Conservation (phyloP, 2,329 filamentous ascomycete genomes). For the Fusarium beomiforme region DNA sequence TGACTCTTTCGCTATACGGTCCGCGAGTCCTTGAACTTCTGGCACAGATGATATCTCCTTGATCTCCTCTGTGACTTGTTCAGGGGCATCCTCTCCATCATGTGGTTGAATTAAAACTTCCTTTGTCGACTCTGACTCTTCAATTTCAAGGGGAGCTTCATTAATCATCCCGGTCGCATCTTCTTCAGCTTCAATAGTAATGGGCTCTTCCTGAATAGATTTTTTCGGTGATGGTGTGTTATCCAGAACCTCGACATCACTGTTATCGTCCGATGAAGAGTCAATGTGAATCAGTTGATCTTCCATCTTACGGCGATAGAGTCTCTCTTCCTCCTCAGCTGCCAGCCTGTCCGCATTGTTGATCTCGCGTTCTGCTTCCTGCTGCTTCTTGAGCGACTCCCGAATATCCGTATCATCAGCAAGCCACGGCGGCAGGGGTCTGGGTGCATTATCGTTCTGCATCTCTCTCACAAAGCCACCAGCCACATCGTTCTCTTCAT, state of each 20-base stretch:
- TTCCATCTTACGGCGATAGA: slow-evolving; percentile 54
- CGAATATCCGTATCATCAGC: slow-evolving; percentile 72
- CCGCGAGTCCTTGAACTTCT: slow-evolving; percentile 6
- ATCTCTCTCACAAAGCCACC: slow-evolving; percentile 72
- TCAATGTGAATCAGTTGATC: slow-evolving; percentile 69
- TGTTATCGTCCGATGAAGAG: slow-evolving; percentile 67
- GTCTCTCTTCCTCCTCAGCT: slow-evolving; percentile 64
- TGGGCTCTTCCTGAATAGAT: neutral
- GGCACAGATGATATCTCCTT: neutral
- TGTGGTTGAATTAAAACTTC: neutral
- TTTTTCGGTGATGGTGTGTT: slow-evolving; percentile 50
- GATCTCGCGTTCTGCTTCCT: slow-evolving; percentile 65
- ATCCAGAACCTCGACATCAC: slow-evolving; percentile 68
- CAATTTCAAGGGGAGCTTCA: neutral
- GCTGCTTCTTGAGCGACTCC: slow-evolving; percentile 68
- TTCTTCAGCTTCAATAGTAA: slow-evolving; percentile 14
- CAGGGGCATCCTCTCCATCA: neutral
- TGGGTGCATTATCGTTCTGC: slow-evolving; percentile 55
- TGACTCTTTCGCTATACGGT: neutral
- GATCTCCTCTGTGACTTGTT: neutral
- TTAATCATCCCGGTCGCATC: neutral
- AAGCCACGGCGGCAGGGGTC: slow-evolving; percentile 82
- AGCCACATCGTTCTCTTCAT: slow-evolving; percentile 57
- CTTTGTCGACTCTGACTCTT: neutral
- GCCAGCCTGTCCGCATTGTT: slow-evolving; percentile 71